Conservation (phyloP, 495 filamentous ascomycete species). For the Lichina pygmaea region DNA sequence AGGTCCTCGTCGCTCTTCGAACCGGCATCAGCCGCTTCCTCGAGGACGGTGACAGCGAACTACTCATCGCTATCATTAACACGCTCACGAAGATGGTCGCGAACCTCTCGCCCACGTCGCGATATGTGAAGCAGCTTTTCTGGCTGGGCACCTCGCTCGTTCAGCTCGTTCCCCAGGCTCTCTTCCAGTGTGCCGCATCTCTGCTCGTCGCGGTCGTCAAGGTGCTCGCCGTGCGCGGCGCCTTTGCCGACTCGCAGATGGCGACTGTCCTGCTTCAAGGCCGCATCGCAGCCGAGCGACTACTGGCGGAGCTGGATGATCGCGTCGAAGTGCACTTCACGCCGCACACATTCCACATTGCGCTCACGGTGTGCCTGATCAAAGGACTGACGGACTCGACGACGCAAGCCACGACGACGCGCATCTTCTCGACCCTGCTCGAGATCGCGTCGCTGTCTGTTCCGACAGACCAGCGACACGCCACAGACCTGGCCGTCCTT, state of each 20-base stretch:
- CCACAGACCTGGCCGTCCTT: slow-evolving; percentile 7
- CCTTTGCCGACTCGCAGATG: slow-evolving; percentile 29
- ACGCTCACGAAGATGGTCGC: slow-evolving; percentile 41
- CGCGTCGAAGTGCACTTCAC: slow-evolving; percentile 34
- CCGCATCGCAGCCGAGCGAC: slow-evolving; percentile 25
- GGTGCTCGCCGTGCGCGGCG: slow-evolving; percentile 27
- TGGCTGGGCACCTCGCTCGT: slow-evolving; percentile 40
- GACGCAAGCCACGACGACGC: slow-evolving; percentile 25
- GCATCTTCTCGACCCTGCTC: slow-evolving; percentile 29
- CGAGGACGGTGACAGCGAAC: slow-evolving; percentile 30
- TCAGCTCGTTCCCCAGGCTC: slow-evolving; percentile 25
- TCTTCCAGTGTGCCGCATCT: slow-evolving; percentile 33
- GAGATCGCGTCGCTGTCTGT: slow-evolving; percentile 23
- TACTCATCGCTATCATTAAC: slow-evolving; percentile 37
- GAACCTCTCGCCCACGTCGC: slow-evolving; percentile 31
- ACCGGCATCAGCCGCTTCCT: slow-evolving; percentile 29
- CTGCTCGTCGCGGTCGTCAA: slow-evolving; percentile 33
- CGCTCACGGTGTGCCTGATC: slow-evolving; percentile 28
- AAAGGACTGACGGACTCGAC: slow-evolving; percentile 30
- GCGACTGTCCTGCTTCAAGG: slow-evolving; percentile 27
- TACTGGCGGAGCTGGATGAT: slow-evolving; percentile 27
- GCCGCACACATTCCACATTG: slow-evolving; percentile 34
- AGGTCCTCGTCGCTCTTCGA: slow-evolving; percentile 35
- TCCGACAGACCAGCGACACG: slow-evolving; percentile 4
- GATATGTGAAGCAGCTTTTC: slow-evolving; percentile 39